A percentile compares a stretch with the other conserved stretches of the same genome.
phyloP scores from a whole-genome alignment of 106 monocot species.

The Vanilla planifolia region DNA sequence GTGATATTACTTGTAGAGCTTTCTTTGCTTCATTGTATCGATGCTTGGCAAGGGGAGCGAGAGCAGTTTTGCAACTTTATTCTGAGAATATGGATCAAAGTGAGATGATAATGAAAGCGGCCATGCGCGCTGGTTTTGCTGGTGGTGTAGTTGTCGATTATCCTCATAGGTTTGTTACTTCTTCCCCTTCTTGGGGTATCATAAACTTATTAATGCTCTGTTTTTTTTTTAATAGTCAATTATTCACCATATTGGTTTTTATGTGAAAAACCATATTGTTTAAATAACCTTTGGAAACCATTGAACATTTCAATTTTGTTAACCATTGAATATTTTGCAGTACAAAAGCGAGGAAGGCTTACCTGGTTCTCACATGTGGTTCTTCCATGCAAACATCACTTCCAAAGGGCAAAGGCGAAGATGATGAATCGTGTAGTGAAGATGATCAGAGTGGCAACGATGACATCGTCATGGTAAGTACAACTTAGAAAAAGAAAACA shows the following conservation, averaged over 20 bases:
- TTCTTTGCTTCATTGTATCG: constrained; percentile 94
- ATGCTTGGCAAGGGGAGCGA: constrained; percentile 92
- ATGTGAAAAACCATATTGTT: no score
- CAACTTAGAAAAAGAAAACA: no score
- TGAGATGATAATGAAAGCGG: constrained; percentile 92
- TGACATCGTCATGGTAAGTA: constrained; percentile 67
- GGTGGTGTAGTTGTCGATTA: constrained; percentile 95
- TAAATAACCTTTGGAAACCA: no score
- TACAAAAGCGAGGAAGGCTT: constrained; percentile 85
- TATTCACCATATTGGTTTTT: no score
- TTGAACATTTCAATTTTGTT: not conserved
- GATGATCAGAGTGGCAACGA: constrained; percentile 31
- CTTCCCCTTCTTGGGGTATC: not conserved
- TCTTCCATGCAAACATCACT: constrained; percentile 54
- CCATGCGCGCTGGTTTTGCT: constrained; percentile 95
- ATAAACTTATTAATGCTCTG: no score
- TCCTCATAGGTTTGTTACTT: constrained; percentile 66
- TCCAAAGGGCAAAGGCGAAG: constrained; percentile 90
- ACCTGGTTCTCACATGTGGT: constrained; percentile 96
- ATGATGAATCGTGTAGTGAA: constrained; percentile 74
- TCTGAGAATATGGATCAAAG: constrained; percentile 94
- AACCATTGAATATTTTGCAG: constrained; percentile 20
- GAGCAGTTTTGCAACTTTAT: constrained; percentile 92
- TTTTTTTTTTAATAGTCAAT: no score
- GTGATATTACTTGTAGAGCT: constrained; percentile 40